Percentiles rank a stretch among this genome's conserved stretches.
phyloP scores from a whole-genome alignment of 2,329 filamentous ascomycete genomes.

The Xylariomycetidae sp. region DNA sequence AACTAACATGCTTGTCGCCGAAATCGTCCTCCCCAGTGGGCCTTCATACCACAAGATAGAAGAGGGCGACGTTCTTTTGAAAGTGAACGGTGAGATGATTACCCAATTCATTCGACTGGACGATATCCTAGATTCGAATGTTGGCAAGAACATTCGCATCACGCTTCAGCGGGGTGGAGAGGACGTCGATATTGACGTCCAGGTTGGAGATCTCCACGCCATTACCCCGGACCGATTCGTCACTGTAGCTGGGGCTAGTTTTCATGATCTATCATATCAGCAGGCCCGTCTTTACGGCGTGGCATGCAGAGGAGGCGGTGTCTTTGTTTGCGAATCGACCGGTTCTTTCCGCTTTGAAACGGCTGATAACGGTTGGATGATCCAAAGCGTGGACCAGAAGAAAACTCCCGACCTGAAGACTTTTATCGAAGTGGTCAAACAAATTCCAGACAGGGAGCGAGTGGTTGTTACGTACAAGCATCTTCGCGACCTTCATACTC shows the following conservation, averaged over 20 bases:
- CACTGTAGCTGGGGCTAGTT: conserved; percentile 86
- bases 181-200: conserved; percentile 78
- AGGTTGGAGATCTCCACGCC: conserved; percentile 83
- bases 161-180: conserved; percentile 85
- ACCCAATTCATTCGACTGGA: conserved; percentile 92
- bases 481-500: conserved; percentile 86
- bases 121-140: conserved; percentile 83
- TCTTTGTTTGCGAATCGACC: conserved; percentile 91
- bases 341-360: conserved; percentile 94
- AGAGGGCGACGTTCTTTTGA: conserved; percentile 89
- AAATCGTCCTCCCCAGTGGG: conserved; percentile 88
- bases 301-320: conserved; percentile 67
- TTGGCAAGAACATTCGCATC: conserved; percentile 72
- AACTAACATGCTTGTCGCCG: conserved; percentile 94
- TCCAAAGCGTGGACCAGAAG: conserved; percentile 88
- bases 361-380: conserved; percentile 86
- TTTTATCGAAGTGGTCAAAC: conserved; percentile 87
- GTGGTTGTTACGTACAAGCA: conserved; percentile 96
- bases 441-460: conserved; percentile 74
- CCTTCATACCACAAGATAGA: conserved; percentile 83
- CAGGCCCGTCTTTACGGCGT: conserved; percentile 95
- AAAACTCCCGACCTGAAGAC: conserved; percentile 81
- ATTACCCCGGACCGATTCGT: conserved; percentile 97
- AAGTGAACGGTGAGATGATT: conserved; percentile 88
- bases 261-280: conserved; percentile 96